Base-by-base conservation (phyloP, 2,329 filamentous ascomycete genomes). In the Neofusicoccum cordaticola region DNA sequence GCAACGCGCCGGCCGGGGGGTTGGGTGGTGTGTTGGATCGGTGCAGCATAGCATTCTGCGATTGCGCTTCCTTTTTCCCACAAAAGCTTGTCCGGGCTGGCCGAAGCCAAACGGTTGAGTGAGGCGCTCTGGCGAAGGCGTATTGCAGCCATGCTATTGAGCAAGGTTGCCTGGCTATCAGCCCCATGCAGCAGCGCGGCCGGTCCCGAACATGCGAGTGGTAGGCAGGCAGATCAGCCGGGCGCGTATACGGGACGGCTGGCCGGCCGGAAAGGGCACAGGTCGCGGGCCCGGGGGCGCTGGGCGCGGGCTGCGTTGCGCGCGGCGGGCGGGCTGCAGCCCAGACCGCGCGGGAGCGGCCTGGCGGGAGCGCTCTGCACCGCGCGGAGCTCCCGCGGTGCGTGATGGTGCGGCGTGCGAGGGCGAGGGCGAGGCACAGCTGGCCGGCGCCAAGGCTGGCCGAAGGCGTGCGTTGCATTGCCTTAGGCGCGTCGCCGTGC, bases 201-300 rank as follows among this genome's bases (percentile, higher is more conserved):
- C 62, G 51, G 62, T 57, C 62, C 62, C 62, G 62, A 64, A 34
- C 42, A 64, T 64, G 62, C 62, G 51, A 64, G 51, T 64, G 62
- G 62, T 48, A 56, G 52, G 31, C 45, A 58, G 62, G 52, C 61
- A 63, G 61, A 63, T 63, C 61, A 63, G 61, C 61, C 61, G 61
- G 61, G 48, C 48, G 61, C 61, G 56, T 60, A 63, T 35, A 63
- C 61, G 61, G 61, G 48, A 63, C 61, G 61, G 41, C 61, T 63
- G 50, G 39, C 61, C 61, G 42, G 61, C 19, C 17, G 60, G 41
- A 52, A 51, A 62, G 15, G 60, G 60, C 19, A 35, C 44, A 41
- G 37, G 60, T 17, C 37, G 48, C 61, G 45, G 44, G 4, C 42
- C 22, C 41, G 35, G 22, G 56, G 34, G 42, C 31, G 53, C 22